Evolutionary conservation across 2,329 filamentous ascomycete genomes (phyloP), one percentile per base, ranked within the genome.

Genomic region (Pseudocercospora eumusae): DNA sequence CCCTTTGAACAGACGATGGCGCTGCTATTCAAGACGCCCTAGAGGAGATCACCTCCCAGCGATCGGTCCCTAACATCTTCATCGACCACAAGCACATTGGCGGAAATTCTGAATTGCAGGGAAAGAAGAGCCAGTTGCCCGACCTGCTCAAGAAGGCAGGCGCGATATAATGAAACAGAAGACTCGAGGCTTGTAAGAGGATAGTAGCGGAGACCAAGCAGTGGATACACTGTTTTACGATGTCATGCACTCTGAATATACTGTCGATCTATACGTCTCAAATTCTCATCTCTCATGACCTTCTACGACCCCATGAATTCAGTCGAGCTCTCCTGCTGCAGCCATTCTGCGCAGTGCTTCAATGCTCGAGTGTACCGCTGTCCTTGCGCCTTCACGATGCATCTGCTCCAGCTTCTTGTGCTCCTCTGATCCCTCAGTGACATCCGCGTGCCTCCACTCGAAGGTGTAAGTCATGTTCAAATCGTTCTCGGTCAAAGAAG

Each of bases 31-130:
- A 99, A 82, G 82, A 86, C 68, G 92, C 92, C 25, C 90, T 99
- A 64, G 78, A 85, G 69, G 84, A 93, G 67, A 85, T 98, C 72
- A 91, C 87, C 61, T 83, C 85, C 76, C 95, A 99, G 84, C 84
- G 87, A 73, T 93, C 91, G 72, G 95, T 99, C 5, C 95, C 95
- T 72, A 98, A 98, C 82, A 90, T 96, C 81, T 98, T 90, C 83
- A 98, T 99, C 79, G 81, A 81, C 71, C 81, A 92, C 81, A 82
- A 96, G 82, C 93, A 97, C 80, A 96, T 99, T 76, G 95, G 95
- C 66, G 95, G 95, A 70, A 98, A 98, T 86, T 96, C 92, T 23
- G 93, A 95, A 71, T 78, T 96, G 67, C 88, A 93, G 80, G 82
- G 80, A 57, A 86, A 83, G 78, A 86, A 85, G 77, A 67, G 64